Percentiles rank a stretch among this genome's conserved stretches.
Evolutionary conservation across 2,329 filamentous ascomycete genomes (phyloP).

Genomic region (Harringtonia lauricola): DNA sequence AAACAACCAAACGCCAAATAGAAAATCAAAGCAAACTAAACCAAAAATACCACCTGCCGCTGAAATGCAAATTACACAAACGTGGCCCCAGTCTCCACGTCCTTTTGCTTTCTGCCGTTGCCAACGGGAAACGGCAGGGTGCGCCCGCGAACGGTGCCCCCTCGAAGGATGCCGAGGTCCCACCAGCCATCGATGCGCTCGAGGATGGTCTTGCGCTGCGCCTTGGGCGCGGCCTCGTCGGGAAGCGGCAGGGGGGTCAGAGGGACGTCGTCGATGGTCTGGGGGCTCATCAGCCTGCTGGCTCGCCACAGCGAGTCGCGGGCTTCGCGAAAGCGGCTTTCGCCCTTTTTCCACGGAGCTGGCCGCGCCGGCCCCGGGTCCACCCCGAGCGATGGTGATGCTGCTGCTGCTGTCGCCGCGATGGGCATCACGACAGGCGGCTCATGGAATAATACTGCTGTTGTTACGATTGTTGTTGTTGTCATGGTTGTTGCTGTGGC

Average conservation of each 20-base stretch:
- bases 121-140: slow-evolving; percentile 10
- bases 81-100: not conserved
- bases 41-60: no score
- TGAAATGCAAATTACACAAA: slow-evolving; percentile 4
- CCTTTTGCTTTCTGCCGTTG: not conserved
- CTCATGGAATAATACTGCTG: not conserved
- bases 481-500: not conserved
- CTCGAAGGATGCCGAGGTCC: slow-evolving; percentile 34
- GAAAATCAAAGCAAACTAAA: not conserved
- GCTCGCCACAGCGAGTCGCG: slow-evolving; percentile 7
- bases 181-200: slow-evolving; percentile 42
- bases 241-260: slow-evolving; percentile 2
- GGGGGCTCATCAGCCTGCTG: slow-evolving; percentile 6
- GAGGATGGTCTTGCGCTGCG: slow-evolving; percentile 32
- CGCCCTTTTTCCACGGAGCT: not conserved
- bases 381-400: not conserved
- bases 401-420: not conserved
- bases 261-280: slow-evolving; percentile 1
- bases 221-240: slow-evolving; percentile 1
- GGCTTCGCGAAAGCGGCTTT: slow-evolving; percentile 6
- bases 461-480: not conserved
- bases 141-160: slow-evolving; percentile 25
- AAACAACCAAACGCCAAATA: no score
- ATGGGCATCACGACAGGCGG: slow-evolving; percentile 11
- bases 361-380: not conserved